Base-by-base conservation (phyloP, 139 green algal genomes). In the Coelastrella sp. region DNA sequence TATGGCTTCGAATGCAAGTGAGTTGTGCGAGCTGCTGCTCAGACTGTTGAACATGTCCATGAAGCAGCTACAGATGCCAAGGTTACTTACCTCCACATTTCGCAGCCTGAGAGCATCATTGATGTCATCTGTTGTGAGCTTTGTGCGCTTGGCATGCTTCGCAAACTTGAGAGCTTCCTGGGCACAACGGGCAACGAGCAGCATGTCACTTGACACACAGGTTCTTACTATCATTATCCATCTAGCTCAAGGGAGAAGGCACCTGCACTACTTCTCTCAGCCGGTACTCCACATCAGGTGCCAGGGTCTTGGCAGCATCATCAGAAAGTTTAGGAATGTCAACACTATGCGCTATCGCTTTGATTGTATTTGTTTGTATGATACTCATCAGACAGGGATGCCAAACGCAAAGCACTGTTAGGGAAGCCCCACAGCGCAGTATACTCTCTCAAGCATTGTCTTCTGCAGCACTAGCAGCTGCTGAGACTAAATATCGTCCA, bases 191-290 rank as follows among this genome's bases (percentile, higher is more conserved):
- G n/a, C n/a, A n/a, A n/a, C n/a, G n/a, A n/a, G n/a, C n/a, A n/a
- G n/a, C n/a, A n/a, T n/a, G n/a, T n/a, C n/a, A n/a, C n/a, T n/a
- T n/a, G n/a, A n/a, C n/a, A n/a, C n/a, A n/a, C n/a, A n/a, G n/a
- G n/a, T n/a, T n/a, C n/a, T n/a, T n/a, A n/a, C n/a, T n/a, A n/a
- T n/a, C n/a, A n/a, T n/a, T n/a, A n/a, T n/a, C n/a, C n/a, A n/a
- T n/a, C n/a, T n/a, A n/a, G n/a, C n/a, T n/a, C n/a, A n/a, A n/a
- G n/a, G n/a, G n/a, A n/a, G n/a, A n/a, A 41, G 27, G 37, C 59
- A 95, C 92, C 93, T 98, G 96, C 27, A 98, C 92, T 35, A 98
- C 89, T 75, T 98, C 95, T 5, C 96, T 91, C 78, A 98, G 48
- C 0, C 95, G 86, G 78, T 98, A 97, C 60, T 99, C 96, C 19